Percentiles rank a stretch among this genome's conserved stretches.
Evolutionary conservation across 1,284 basidiomycete species (phyloP).

Genomic region (Pascua sp.): DNA sequence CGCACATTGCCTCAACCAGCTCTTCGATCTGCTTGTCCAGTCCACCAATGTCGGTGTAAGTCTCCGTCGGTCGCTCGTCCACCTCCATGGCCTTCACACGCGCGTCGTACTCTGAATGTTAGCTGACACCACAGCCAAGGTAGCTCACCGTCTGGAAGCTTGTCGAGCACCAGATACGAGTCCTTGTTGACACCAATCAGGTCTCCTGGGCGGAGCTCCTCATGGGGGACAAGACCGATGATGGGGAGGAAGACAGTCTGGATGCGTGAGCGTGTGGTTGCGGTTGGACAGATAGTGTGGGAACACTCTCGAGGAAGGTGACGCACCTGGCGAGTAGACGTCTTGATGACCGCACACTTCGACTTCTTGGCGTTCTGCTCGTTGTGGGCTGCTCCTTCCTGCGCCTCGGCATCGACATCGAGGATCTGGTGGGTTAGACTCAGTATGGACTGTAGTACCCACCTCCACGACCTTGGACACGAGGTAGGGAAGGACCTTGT

Average conservation of each 20-base stretch:
- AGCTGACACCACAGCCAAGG: background rate
- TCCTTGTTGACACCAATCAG: conserved; percentile 99
- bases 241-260: conserved; percentile 95
- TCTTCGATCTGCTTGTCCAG: conserved; percentile 79
- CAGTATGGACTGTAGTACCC: conserved; percentile 17
- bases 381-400: conserved; percentile 90
- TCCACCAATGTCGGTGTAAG: conserved; percentile 74
- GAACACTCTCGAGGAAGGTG: background rate
- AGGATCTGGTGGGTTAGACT: conserved; percentile 63
- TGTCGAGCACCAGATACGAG: conserved; percentile 96
- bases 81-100: conserved; percentile 91
- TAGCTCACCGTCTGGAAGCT: conserved; percentile 56
- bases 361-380: conserved; percentile 90
- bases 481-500: conserved; percentile 96
- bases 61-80: conserved; percentile 72
- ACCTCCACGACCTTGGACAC: conserved; percentile 97
- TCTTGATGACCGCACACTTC: conserved; percentile 98
- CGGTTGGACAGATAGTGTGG: too few species aligned
- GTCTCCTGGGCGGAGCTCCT: conserved; percentile 83
- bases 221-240: conserved; percentile 91
- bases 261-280: background rate
- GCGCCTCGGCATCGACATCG: conserved; percentile 89
- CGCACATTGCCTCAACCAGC: conserved; percentile 70
- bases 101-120: conserved; percentile 64
- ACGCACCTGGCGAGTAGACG: conserved; percentile 77